Evolutionary conservation across 139 green algal species (phyloP).

Genomic region (Deuterostichococcus epilithicus): DNA sequence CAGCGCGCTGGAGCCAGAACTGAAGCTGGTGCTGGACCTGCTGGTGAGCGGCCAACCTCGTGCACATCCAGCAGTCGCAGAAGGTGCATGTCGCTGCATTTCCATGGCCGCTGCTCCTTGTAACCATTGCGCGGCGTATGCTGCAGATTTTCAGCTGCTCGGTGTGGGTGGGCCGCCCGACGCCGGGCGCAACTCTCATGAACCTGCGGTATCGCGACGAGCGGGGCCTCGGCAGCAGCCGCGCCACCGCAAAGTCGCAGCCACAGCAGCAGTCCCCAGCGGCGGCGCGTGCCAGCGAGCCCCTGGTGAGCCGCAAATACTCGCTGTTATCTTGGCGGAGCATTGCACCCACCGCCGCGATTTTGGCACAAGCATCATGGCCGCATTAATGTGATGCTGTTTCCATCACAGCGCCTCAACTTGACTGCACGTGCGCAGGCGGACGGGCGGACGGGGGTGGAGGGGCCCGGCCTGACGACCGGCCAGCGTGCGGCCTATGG

Average conservation of each 20-base stretch:
- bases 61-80: not conserved
- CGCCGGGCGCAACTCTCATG: slow-evolving; percentile 80
- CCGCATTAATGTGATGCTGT: no score
- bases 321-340: not conserved
- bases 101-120: not conserved
- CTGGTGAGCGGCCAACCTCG: slow-evolving; percentile 29
- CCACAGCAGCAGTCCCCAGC: slow-evolving; percentile 1
- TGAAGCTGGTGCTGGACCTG: slow-evolving; percentile 45
- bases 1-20: slow-evolving; percentile 45
- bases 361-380: no score
- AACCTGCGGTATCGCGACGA: slow-evolving; percentile 85
- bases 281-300: no score
- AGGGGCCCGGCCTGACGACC: slow-evolving; percentile 52
- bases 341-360: not conserved
- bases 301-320: no score
- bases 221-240: not conserved
- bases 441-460: slow-evolving; percentile 52
- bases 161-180: slow-evolving; percentile 55
- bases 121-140: not conserved
- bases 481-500: slow-evolving; percentile 49
- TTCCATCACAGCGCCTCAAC: no score
- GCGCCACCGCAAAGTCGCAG: not conserved
- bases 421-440: no score
- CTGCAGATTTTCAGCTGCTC: slow-evolving; percentile 65
- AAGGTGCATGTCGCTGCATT: not conserved